A percentile compares a stretch with the other conserved stretches of the same genome.
Conservation (phyloP, 176 grass and related monocot genomes). For the Neostapfia colusana region DNA sequence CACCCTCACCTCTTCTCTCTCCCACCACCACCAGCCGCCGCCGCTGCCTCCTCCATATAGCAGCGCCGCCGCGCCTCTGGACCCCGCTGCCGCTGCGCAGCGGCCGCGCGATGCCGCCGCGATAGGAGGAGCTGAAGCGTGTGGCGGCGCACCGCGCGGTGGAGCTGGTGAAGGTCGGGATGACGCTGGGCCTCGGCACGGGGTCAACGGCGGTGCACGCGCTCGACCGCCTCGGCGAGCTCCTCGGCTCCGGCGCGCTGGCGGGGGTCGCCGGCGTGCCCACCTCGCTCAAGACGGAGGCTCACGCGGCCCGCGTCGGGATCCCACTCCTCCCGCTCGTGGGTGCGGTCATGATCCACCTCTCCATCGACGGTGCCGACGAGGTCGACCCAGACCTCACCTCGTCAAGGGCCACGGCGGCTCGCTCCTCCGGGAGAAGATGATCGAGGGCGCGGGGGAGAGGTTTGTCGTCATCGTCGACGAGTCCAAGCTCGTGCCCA, state of each 20-base stretch:
- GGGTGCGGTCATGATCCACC: constrained; percentile 24
- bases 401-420: constrained; percentile 79
- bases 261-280: constrained; percentile 48
- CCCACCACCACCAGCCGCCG: too few relatives aligned
- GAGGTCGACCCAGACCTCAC: constrained; percentile 74
- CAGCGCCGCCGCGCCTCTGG: too few relatives aligned
- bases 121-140: constrained; percentile 70
- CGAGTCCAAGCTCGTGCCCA: constrained; percentile 68
- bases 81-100: too few relatives aligned
- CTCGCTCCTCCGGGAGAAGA: constrained; percentile 77
- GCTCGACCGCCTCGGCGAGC: constrained; percentile 54
- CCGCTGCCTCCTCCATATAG: too few relatives aligned
- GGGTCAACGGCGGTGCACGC: constrained; percentile 75
- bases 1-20: too few relatives aligned
- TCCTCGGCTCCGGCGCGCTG: constrained; percentile 37
- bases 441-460: constrained; percentile 60
- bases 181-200: constrained; percentile 67
- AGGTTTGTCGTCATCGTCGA: constrained; percentile 77
- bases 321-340: constrained; percentile 59
- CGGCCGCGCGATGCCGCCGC: too few relatives aligned
- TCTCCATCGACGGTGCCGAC: constrained; percentile 76
- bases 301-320: constrained; percentile 37
- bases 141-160: constrained; percentile 61
- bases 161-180: constrained; percentile 44
- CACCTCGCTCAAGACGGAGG: constrained; percentile 66